Evolutionary conservation across 495 filamentous ascomycete species (phyloP), one percentile per base, ranked within the genome.

Genomic region (Penicillium pulvis): DNA sequence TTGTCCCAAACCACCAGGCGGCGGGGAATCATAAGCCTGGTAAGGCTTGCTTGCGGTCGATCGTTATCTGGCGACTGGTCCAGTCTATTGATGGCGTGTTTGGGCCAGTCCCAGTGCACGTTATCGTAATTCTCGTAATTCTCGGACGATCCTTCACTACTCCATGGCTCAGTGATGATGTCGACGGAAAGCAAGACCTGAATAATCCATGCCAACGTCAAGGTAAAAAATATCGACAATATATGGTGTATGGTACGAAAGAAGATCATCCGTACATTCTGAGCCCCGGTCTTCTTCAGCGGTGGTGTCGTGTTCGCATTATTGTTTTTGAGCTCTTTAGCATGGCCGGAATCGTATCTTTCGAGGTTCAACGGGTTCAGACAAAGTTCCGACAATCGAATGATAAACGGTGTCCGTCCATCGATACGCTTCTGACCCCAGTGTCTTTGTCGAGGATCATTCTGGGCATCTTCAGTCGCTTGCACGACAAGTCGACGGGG

Each of bases 401-500:
- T 56, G 7, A 61, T 52, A 24, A 57, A 24, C 4, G 59, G 59
- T 7, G 33, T 53, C 8, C 51, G 44, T n/a, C 59, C 59, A n/a
- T 53, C 51, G 11, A 61, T 53, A 12, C 23, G 44, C 2, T 41
- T 26, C 7, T 50, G 59, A 14, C 53, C 50, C 59, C 59, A 61
- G 26, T 61, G 59, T 7, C 59, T 54, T 24, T 41, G 36, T 19
- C 28, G 30, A 23, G 30, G 24, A 33, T 61, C 54, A 0, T 48
- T 28, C 17, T 36, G 31, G 2, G 59, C 59, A 16, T 47, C 49
- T 26, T 20, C 17, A 17, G 59, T 52, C n/a, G 59, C 54, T 23
- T 61, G 59, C 23, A 61, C 59, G n/a, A 61, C 39, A 4, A 61
- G 49, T 49, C 59, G 59, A 56, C 59, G 59, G 7, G 59, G 59